Evolutionary conservation across 1,284 basidiomycete genomes (phyloP), one percentile per base, ranked within the genome.

Genomic region (Cutaneotrichosporon sp.): DNA sequence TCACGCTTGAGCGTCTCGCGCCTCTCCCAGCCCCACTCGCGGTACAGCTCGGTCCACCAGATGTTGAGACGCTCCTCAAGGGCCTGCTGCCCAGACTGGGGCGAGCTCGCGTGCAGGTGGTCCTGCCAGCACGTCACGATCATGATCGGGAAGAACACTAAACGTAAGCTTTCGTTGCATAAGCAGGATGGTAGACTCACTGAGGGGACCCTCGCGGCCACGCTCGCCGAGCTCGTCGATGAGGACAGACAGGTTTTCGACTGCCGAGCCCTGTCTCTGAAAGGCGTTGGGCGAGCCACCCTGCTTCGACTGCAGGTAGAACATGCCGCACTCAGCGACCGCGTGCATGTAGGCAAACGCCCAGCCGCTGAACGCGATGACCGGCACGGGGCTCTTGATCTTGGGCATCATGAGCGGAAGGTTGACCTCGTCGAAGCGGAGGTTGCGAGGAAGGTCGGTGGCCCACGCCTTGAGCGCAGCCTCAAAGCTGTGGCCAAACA

Each of bases 321-420:
- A 81, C 74, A 81, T 81, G 43, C 79, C 78, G 54, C 80, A 80
- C 62, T 82, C 81, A 20, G 81, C 81, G 6, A 81, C 63, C 6
- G 75, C 71, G 68, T 82, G 81, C 79, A 81, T 81, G 70, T 80
- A 76, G 1, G 78, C 77, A 67, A 79, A 82, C 58, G 78, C 71
- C 73, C 78, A 80, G 6, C 80, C 81, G 8, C 71, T 70, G 33
- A 73, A 66, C 11, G 72, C 69, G 18, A 70, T 67, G 22, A 70
- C 69, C 13, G 74, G 68, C 4, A n/a, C 68, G 11, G 77, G 69
- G 8, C 73, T 75, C 11, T 62, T 51, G 24, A 81, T 67, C 59
- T 74, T 72, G 55, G 65, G 64, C 42, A 79, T 72, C 18, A 75
- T 70, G 22, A 62, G 46, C 27, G 71, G 66, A 42, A 82, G 74